Base-by-base conservation (phyloP, 129 eudicot species). In the Saposhnikovia divaricata region DNA sequence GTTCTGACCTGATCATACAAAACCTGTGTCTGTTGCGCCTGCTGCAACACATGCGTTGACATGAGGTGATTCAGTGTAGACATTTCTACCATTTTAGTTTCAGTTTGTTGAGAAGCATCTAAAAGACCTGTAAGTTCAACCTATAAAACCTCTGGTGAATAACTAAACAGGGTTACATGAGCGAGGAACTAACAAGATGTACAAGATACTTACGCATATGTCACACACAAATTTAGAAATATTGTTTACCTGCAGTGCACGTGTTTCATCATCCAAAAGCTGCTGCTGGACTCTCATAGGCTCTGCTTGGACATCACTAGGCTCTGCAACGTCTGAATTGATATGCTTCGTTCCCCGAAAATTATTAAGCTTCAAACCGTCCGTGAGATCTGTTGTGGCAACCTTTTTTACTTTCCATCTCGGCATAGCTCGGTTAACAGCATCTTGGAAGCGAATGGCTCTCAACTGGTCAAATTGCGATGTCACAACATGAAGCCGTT, bases 41-140 rank as follows among this genome's bases (percentile, higher is more conserved):
- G 98, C 82, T 95, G 96, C 80, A 92, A 81, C 68, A 95, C 97
- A 46, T 95, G 93, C 28, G 98, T 95, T 12, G 98, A 95, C 98
- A 95, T 89, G 74, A 95, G 91, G 80, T 95, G 97, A 86, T 92
- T 95, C 74, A 95, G 78, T 42, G 98, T 97, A 46, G 96, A 95
- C 97, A 95, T 87, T 84, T 95, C 97, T 51, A 95, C 90, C 96
- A 95, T 92, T 83, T 90, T 95, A 34, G 96, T 87, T 80, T 95
- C 98, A 10, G 98, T 95, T 74, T 89, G 94, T 79, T 90, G 92
- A 31, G 87, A 96, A 61, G 96, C 97, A 86, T 92, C 97, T 72
- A 95, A 87, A 83, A 95, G 91, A 84, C 90, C 80, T 6, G 91
- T 77, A 77, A 94, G 80, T 87, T 94, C 98, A 4, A 83, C 96